phyloP scores from a whole-genome alignment of 352 stramenopile species.

The Pythium aquatile region DNA sequence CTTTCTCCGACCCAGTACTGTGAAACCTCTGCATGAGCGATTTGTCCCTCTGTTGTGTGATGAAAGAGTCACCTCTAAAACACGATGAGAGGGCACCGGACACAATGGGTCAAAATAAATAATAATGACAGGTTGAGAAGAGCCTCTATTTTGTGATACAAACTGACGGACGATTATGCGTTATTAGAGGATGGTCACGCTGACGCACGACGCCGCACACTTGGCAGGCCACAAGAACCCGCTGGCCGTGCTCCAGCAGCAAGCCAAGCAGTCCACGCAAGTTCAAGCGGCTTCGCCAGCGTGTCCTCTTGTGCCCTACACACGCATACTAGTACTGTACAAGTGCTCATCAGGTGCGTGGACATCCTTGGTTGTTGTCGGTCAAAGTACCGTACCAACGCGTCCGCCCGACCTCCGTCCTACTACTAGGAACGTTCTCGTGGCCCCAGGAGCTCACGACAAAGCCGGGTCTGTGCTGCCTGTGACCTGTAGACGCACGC shows the following conservation, averaged over 20 bases:
- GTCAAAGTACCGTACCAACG: neutral
- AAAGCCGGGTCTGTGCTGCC: neutral
- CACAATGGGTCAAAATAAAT: neutral
- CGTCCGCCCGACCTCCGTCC: no score
- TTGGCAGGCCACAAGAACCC: slow-evolving; percentile 2
- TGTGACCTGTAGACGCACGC: neutral
- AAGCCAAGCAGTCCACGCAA: neutral
- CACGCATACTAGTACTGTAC: neutral
- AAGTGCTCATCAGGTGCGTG: neutral
- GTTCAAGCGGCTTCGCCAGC: neutral
- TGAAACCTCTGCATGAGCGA: neutral
- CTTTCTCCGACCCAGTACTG: neutral
- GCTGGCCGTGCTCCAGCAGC: neutral
- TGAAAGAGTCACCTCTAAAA: slow-evolving; percentile 1
- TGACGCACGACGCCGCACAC: slow-evolving; percentile 1
- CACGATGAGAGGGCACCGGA: neutral
- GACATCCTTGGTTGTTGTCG: neutral
- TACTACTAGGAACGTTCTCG: neutral
- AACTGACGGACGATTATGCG: neutral
- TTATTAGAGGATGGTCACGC: slow-evolving; percentile 6
- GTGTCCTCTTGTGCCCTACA: neutral
- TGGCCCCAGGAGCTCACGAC: neutral
- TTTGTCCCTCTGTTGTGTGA: neutral
- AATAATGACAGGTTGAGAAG: neutral
- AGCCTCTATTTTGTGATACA: neutral